Evolutionary conservation across 2,329 filamentous ascomycete species (phyloP), one percentile per base, ranked within the genome.

Genomic region (Aspergillus pseudoglaucus): DNA sequence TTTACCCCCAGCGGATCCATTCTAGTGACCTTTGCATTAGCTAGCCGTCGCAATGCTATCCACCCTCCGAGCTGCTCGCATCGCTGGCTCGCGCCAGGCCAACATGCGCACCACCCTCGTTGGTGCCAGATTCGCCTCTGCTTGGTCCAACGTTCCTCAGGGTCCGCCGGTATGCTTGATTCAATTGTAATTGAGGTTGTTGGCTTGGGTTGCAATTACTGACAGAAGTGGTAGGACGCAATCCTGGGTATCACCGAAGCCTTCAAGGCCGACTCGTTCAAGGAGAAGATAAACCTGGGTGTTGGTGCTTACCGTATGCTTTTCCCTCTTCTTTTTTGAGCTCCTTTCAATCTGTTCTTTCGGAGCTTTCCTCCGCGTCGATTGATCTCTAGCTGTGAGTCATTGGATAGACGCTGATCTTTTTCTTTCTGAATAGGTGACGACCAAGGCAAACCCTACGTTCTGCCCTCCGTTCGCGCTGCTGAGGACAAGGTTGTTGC

Each of bases 251-350:
- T 98, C 75, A 97, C 93, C 55, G 93, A 98, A 77, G 93, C 93
- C 53, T 98, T 93, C 87, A 98, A 97, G 81, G 90, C 90, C 73
- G 93, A 98, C 71, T 81, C 78, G 64, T 91, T 94, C 73, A 77
- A 83, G 55, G 83, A 95, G 78, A 98, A 97, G 84, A 97, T 98
- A 80, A 97, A 97, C 78, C 78, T 98, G 53, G 93, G 90, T 76
- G 93, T 97, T 59, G 93, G 93, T 65, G 93, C 93, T 66, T 98
- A 98, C 83, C 90, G 93, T 76, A 66, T 60, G 70, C 18, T 17
- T 30, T 8, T 35, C n/a, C 17, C 14, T 35, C 14, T 35, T 35
- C 33, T 35, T 8, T 35, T 35, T 6, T 35, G 14, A 9, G 2
- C 6, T 35, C 33, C 33, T 35, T n/a, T 35, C 25, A 17, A 2